phyloP scores from a whole-genome alignment of 305 asterid genomes.

The Fraxinus dipetala region DNA sequence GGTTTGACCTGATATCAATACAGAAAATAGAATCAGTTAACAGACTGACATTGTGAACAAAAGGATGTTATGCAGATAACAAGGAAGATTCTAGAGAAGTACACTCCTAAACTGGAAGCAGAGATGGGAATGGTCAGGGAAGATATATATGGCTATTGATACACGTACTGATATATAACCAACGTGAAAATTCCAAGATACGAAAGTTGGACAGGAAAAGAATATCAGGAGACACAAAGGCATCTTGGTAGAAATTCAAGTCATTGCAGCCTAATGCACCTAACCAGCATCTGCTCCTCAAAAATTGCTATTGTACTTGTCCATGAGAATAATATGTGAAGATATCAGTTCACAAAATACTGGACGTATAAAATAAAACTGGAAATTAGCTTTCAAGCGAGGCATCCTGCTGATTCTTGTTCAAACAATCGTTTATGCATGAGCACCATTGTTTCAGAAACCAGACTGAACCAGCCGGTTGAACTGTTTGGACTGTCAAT shows the following conservation, averaged over 20 bases:
- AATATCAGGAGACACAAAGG: not conserved
- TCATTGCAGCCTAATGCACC: conserved; percentile 5
- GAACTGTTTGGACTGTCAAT: not conserved
- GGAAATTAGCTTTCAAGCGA: not conserved
- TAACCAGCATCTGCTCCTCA: conserved; percentile 13
- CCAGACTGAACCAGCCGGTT: not conserved
- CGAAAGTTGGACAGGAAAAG: not conserved
- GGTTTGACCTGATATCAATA: conserved; percentile 52
- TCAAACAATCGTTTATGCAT: not conserved
- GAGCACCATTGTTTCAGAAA: not conserved
- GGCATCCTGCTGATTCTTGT: not conserved
- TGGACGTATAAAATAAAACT: conserved; percentile 3
- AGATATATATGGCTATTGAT: not conserved
- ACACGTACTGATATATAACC: not conserved
- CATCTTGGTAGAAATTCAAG: not conserved
- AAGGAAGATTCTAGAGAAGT: conserved; percentile 5
- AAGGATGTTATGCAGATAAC: not conserved
- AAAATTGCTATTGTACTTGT: not conserved
- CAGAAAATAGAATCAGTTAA: conserved; percentile 23
- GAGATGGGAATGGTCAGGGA: not conserved
- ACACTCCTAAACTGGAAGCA: not conserved
- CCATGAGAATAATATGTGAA: not conserved
- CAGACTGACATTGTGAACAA: conserved; percentile 4
- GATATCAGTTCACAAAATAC: not conserved
- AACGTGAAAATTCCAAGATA: not conserved